Base-by-base conservation (phyloP, 768 basidiomycete species). In the Boletus sp. region DNA sequence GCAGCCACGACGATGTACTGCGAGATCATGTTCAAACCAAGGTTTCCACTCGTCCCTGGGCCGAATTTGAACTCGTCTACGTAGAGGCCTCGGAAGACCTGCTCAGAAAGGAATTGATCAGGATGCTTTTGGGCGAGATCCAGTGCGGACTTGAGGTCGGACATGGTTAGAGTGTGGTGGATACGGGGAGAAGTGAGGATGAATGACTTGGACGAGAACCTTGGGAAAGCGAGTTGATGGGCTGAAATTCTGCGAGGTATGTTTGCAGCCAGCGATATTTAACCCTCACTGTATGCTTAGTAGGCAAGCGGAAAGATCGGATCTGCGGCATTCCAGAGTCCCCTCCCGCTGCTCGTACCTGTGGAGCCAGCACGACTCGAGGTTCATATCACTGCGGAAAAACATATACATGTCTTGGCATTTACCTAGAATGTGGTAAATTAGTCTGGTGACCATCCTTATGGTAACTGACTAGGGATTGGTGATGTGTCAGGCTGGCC, bases 21-120 rank as follows among this genome's bases (percentile, higher is more conserved):
- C 3, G 57, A 60, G 27, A 60, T 50, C 53, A 44, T 60, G 33
- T 60, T 55, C 41, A 14, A 7, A 7, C 41, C 50, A 9, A 49
- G 47, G 1, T 38, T 40, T n/a, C 57, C 47, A 11, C 37, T 34
- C 29, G 13, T 19, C 17, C 41, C 55, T 14, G 5, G 30, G 17
- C 37, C 19, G 13, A 50, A 57, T 39, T 40, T 44, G 55, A 57
- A 57, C 13, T 57, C 43, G 17, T 59, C 51, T 29, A 54, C 17
- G 7, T 19, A 4, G 27, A 50, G 43, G 9, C 14, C 39, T 1
- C 19, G 30, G 23, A 59, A 53, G 47, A 53, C 46, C 3, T 33
- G 2, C 2, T 37, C 2, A 1, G 32, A 10, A 3, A 57, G 21
- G 29, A 57, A 41, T 17, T 33, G 38, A 13, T 9, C 37, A 17